Evolutionary conservation across 805 yeast genomes (phyloP), one percentile per base, ranked within the genome.

Genomic region (Ogataea nitratoaversa): DNA sequence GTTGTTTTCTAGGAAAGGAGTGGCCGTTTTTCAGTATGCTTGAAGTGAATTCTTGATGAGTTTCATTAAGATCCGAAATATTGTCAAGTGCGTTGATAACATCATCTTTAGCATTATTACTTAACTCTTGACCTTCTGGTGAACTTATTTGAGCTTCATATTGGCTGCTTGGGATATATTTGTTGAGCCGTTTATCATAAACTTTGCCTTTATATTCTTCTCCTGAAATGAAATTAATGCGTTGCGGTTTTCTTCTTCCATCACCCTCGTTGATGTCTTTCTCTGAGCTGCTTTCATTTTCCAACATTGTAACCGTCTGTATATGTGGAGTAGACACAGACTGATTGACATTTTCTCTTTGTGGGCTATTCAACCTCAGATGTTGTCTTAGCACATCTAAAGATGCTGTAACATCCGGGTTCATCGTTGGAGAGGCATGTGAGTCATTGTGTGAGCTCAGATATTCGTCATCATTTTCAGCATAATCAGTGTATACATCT

Each of bases 221-320:
- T 12, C 59, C 65, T 7, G 64, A 44, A 6, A 62, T 62, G 34
- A 62, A 61, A 14, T 54, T 59, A 32, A 61, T 36, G 11, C 59
- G 56, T 17, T 43, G 51, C n/a, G 46, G 54, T 23, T 43, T 48
- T 17, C 32, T 39, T 12, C 31, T 22, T 12, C 13, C 32, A 13
- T 3, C 14, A 9, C 11, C n/a, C 12, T 28, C 22, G 12, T 23
- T n/a, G 9, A 19, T 19, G n/a, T 17, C 16, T 17, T 16, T 20
- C 11, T 19, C n/a, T 14, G 17, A 8, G 5, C 3, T 29, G 16
- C 35, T 29, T 27, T 38, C 42, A 12, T 50, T 43, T 38, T 35
- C 42, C 11, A 22, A 22, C 9, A 22, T 11, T 8, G 25, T 22
- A 11, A 14, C 6, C 7, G 30, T 6, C 14, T 9, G 16, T 14